Base-by-base conservation (phyloP, 2,329 filamentous ascomycete genomes). In the Fusarium sulawesiense region DNA sequence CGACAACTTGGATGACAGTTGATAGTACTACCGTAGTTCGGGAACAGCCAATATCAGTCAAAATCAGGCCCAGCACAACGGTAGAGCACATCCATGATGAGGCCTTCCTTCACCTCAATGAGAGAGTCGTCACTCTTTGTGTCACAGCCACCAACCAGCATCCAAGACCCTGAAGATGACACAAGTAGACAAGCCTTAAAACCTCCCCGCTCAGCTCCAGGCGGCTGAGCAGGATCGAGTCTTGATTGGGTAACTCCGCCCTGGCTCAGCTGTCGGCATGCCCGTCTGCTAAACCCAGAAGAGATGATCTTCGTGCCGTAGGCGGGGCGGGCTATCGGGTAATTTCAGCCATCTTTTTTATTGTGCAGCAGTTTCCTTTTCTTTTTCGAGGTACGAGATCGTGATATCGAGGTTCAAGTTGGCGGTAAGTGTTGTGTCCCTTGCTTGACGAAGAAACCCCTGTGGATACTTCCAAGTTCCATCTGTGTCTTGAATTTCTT, bases 251-350 rank as follows among this genome's bases (percentile, higher is more conserved):
- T 13, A 12, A 14, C 23, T 29, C 23, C 32, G 40, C 56, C 45
- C 21, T 54, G 23, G 55, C 66, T 76, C 75, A 76, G 75, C 75
- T 76, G 48, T 76, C 75, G 75, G 75, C 62, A 45, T 70, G 68
- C 48, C 75, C 75, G 75, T 65, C 66, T 60, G 53, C 51, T 60
- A 76, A 76, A 54, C 75, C 73, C 34, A 60, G 40, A 60, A 49
- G 58, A 66, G 73, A 73, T 23, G 70, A 62, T 64, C 66, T 54
- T 58, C 56, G 47, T 73, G 73, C 66, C 64, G 32, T 40, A 57
- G 51, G 50, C 54, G 58, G 46, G 51, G 62, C 64, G 56, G 61
- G 69, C 60, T 73, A 64, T 68, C 60, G 70, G 71, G 63, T 61
- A 67, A 71, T 67, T 72, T 63, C 64, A 71, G 60, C 60, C 67